These are phyloP conservation scores for Hyphopichia wangnamkhiaoensis DNA, from an alignment of 1,139 yeast species.

Conservation along the genomic window DNA sequence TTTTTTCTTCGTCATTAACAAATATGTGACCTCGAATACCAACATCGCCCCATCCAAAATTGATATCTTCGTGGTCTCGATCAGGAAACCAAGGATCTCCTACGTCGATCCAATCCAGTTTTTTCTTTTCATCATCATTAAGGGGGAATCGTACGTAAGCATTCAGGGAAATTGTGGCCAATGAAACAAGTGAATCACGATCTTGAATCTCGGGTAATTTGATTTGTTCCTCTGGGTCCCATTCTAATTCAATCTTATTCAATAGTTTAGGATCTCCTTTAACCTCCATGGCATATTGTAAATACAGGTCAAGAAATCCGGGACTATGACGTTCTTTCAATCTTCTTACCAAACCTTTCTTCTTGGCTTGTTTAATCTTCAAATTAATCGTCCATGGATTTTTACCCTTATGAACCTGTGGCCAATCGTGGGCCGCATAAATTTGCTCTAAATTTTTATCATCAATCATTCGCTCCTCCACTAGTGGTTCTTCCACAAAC, in stretches of 20 bases:
- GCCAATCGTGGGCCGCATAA: slow-evolving; percentile 40
- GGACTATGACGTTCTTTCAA: slow-evolving; percentile 61
- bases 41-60: slow-evolving; percentile 83
- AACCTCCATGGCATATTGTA: slow-evolving; percentile 54
- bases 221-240: slow-evolving; percentile 50
- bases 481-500: slow-evolving; percentile 5
- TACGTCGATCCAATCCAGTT: slow-evolving; percentile 82
- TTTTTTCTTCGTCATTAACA: slow-evolving; percentile 59
- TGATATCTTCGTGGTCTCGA: slow-evolving; percentile 31
- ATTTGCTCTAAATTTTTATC: slow-evolving; percentile 26
- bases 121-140: slow-evolving; percentile 54
- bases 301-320: slow-evolving; percentile 62
- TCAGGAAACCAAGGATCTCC: slow-evolving; percentile 58
- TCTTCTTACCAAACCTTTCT: slow-evolving; percentile 39
- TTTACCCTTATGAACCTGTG: slow-evolving; percentile 28
- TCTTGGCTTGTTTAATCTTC: slow-evolving; percentile 21
- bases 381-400: slow-evolving; percentile 48
- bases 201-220: slow-evolving; percentile 75
- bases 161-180: slow-evolving; percentile 87
- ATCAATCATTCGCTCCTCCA: slow-evolving; percentile 6
- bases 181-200: slow-evolving; percentile 65
- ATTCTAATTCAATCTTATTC: slow-evolving; percentile 50
- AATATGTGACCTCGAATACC: slow-evolving; percentile 93
- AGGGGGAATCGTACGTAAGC: slow-evolving; percentile 83
- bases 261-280: slow-evolving; percentile 46